Conservation (phyloP, 108 stramenopile genomes). For the Seminavis robusta region DNA sequence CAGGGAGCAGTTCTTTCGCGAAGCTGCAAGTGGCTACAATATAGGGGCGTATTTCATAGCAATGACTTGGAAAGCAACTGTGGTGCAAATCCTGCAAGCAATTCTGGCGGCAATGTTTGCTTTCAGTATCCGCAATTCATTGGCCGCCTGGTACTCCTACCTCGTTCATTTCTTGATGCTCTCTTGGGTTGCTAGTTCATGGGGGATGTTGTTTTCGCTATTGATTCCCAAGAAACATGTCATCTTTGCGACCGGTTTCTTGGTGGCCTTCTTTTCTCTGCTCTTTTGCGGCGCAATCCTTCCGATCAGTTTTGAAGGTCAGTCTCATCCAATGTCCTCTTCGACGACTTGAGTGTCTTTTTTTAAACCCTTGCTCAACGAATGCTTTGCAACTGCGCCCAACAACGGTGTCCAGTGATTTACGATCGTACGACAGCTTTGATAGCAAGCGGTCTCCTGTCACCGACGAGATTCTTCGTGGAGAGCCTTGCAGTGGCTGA, state of each 20-base stretch:
- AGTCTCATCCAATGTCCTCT: too few relatives aligned
- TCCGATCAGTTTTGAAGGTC: constrained; percentile 17
- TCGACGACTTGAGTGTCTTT: too few relatives aligned
- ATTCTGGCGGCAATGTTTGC: constrained; percentile 27
- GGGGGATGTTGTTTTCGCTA: constrained; percentile 33
- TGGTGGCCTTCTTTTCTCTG: constrained; percentile 34
- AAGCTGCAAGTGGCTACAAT: constrained; percentile 24
- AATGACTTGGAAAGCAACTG: constrained; percentile 23
- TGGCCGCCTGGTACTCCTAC: constrained; percentile 12
- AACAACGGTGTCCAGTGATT: background rate
- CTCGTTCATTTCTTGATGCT: constrained; percentile 28
- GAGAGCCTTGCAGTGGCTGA: constrained; percentile 28
- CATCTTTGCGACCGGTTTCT: constrained; percentile 24
- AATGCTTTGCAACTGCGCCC: background rate
- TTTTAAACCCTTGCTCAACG: too few relatives aligned
- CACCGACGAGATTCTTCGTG: constrained; percentile 34
- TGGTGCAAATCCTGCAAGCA: constrained; percentile 27
- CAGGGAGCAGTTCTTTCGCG: constrained; percentile 45
- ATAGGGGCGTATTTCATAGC: constrained; percentile 39
- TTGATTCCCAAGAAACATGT: constrained; percentile 27
- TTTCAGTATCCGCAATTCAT: constrained; percentile 17
- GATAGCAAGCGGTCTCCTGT: constrained; percentile 10
- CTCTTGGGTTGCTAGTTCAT: constrained; percentile 35
- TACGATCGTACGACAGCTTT: too few relatives aligned
- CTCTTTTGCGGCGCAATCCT: constrained; percentile 31